phyloP scores from a whole-genome alignment of 192 early-diverging fungal species.

The Entophlyctis luteolus region DNA sequence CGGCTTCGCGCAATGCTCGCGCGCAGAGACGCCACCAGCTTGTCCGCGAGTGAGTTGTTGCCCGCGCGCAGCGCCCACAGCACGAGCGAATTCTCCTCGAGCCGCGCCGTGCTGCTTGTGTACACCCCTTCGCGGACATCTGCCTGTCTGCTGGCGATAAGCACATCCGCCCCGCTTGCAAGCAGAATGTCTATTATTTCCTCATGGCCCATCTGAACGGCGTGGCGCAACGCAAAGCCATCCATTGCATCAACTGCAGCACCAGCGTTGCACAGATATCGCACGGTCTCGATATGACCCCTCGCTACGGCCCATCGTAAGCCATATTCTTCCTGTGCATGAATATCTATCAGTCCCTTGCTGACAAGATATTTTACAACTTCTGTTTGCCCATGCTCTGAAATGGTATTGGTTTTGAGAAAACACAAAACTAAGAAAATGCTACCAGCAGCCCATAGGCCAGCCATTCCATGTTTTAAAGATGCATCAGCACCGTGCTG shows the following conservation, averaged over 20 bases:
- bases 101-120: neutral
- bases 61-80: conserved; percentile 7
- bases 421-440: neutral
- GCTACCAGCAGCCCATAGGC: conserved; percentile 7
- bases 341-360: conserved; percentile 15
- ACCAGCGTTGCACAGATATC: conserved; percentile 4
- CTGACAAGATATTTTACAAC: neutral
- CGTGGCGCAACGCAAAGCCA: conserved; percentile 16
- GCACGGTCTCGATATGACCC: conserved; percentile 20
- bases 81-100: conserved; percentile 6
- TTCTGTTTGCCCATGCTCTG: conserved; percentile 14
- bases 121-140: conserved; percentile 4
- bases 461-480: neutral
- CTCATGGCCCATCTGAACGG: conserved; percentile 15
- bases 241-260: conserved; percentile 23
- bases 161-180: neutral
- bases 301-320: conserved; percentile 22
- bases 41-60: neutral
- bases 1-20: neutral
- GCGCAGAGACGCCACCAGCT: neutral
- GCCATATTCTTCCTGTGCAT: conserved; percentile 21
- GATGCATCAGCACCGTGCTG: conserved; percentile 1
- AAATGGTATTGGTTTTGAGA: neutral
- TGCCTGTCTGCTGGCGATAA: neutral
- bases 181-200: conserved; percentile 14